Evolutionary conservation across 108 stramenopile species (phyloP), one percentile per base, ranked within the genome.

Genomic region (Thalassiosira profunda): DNA sequence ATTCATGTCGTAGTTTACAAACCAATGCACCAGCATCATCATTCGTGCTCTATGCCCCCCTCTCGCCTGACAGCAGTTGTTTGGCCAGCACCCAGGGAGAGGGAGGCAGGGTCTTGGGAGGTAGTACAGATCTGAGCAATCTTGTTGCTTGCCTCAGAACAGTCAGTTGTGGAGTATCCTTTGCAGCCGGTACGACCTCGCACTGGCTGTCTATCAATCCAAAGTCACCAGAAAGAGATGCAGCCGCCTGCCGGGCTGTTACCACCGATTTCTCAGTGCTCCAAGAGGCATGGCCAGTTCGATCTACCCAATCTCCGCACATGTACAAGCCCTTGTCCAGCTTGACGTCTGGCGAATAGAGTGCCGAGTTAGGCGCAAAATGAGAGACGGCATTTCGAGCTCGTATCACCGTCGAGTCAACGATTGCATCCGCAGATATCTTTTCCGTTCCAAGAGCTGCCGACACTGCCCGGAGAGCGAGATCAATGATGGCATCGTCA

Each of bases 241-340:
- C 31, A 12, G 87, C 92, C 10, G 89, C 92, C 63, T 93, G 92
- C 21, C 80, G 72, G 21, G 84, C 92, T 7, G 92, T 93, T 12
- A 93, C 92, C 0, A 93, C 89, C 17, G 85, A 75, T 60, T 93
- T 90, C 58, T 93, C 89, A 2, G 92, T 93, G 36, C 79, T 81
- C 92, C 92, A 90, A 26, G 79, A 82, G 0, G 87, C 79, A 70
- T 93, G 92, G 4, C 92, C 89, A 0, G 71, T 63, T 25, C 92
- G 56, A 59, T 90, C 92, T 34, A 93, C 57, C 87, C 89, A 93
- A 59, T 93, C 92, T 10, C 89, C 92, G 52, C 72, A 74, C 8
- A 86, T 79, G 67, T 86, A 90, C 0, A 93, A 40, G 12, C 84
- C 83, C 25, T 86, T 63, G 20, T 35, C 44, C 24, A 86, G 33